Evolutionary conservation across 2,329 filamentous ascomycete species (phyloP), one percentile per base, ranked within the genome.

Genomic region (Fusarium buxicola): DNA sequence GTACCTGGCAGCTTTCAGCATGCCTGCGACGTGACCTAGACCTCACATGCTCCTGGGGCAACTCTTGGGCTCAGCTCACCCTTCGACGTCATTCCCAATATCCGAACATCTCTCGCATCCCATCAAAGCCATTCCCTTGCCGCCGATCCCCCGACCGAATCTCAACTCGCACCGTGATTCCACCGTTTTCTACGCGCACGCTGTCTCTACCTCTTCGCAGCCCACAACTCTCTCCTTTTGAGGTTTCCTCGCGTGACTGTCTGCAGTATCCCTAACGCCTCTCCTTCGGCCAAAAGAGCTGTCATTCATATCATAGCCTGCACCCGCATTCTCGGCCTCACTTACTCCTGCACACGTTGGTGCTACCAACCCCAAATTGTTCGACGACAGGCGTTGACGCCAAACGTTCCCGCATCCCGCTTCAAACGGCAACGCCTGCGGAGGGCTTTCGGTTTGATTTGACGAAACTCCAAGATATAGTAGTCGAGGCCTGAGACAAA

Each of bases 11-110:
- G 46, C 35, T 39, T 40, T 40, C 47, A 65, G 66, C 65, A 69
- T 69, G 64, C 58, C 59, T 65, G 30, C 58, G 54, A 61, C 47
- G 66, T 67, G 58, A 69, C 56, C 58, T 63, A 65, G 65, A 59
- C 55, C 60, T 67, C 55, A 49, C 52, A 59, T 63, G 58, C 62
- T 66, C 56, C 53, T 41, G 44, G 52, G 58, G 48, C 56, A 50
- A 57, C 45, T 59, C 51, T 58, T 52, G 40, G 47, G 46, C 53
- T 68, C 53, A 55, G 21, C 21, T 21, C 21, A 21, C 21, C 21
- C 57, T 39, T 56, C 65, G 53, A 68, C 66, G 61, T 66, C 62
- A 66, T 60, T 52, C 35, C 44, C 35, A 56, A 56, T 56, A 56
- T 58, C 44, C 35, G 49, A 40, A 31, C 38, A 30, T 57, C 43